phyloP scores from a whole-genome alignment of 176 grass and related monocot genomes.

The Tillandsia leiboldiana region DNA sequence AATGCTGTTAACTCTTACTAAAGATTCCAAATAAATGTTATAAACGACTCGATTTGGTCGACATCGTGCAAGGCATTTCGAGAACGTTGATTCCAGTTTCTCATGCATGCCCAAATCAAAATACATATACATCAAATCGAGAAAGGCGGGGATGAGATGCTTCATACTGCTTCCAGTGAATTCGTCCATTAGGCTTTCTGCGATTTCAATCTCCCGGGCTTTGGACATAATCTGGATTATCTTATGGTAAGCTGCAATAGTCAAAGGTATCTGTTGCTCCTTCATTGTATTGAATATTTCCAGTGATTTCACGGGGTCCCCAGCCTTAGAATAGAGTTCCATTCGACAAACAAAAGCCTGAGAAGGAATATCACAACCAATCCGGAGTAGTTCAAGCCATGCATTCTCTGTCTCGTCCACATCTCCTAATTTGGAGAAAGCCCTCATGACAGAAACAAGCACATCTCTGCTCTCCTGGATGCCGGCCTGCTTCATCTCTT shows the following conservation, averaged over 20 bases:
- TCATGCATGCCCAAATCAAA: slow-evolving; percentile 77
- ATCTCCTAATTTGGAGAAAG: slow-evolving; percentile 79
- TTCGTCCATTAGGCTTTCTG: slow-evolving; percentile 58
- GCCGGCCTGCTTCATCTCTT: slow-evolving; percentile 53
- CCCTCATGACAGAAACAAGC: slow-evolving; percentile 79
- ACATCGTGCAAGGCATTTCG: slow-evolving; percentile 55
- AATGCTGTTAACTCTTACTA: slow-evolving; percentile 48
- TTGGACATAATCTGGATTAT: slow-evolving; percentile 86
- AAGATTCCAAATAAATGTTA: slow-evolving; percentile 72
- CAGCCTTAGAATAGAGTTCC: slow-evolving; percentile 52
- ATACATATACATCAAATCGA: slow-evolving; percentile 70
- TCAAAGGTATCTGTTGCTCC: slow-evolving; percentile 37
- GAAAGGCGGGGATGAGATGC: slow-evolving; percentile 83
- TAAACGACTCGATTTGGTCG: slow-evolving; percentile 70
- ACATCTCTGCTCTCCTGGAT: slow-evolving; percentile 70
- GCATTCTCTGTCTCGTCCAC: slow-evolving; percentile 64
- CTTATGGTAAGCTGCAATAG: slow-evolving; percentile 78
- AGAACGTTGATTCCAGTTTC: slow-evolving; percentile 52
- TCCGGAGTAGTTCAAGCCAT: slow-evolving; percentile 55
- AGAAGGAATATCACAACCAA: slow-evolving; percentile 48
- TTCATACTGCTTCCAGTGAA: slow-evolving; percentile 71
- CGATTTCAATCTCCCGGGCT: slow-evolving; percentile 39
- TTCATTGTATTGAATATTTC: slow-evolving; percentile 86
- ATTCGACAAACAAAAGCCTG: slow-evolving; percentile 85
- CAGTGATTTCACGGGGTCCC: slow-evolving; percentile 73